Conservation (phyloP, 106 monocot genomes). For the Dioscorea zingiberensis region DNA sequence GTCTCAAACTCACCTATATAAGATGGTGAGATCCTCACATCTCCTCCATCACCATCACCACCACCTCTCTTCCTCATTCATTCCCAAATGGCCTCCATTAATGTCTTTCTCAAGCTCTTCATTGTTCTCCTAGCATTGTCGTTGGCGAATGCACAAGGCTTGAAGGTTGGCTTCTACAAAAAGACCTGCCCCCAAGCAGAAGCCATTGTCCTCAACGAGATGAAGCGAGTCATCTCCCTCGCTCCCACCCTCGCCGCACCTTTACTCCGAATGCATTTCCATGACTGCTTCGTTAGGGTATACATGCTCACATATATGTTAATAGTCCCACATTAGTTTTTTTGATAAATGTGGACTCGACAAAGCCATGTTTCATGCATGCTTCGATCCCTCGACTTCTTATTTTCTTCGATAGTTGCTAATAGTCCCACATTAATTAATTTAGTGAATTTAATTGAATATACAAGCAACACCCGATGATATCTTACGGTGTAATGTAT, state of each 20-base stretch:
- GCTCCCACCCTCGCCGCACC: slow-evolving; percentile 31
- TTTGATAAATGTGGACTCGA: no score
- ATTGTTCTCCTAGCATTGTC: background rate
- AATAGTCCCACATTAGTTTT: no score
- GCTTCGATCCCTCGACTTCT: no score
- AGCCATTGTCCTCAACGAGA: slow-evolving; percentile 29
- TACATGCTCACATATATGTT: no score
- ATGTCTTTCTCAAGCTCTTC: slow-evolving; percentile 3
- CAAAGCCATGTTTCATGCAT: no score
- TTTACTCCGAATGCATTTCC: slow-evolving; percentile 51
- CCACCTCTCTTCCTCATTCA: background rate
- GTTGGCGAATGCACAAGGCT: background rate
- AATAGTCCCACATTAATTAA: no score
- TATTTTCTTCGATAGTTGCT: no score
- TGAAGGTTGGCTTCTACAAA: slow-evolving; percentile 42
- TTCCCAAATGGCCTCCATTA: background rate
- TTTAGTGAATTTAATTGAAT: no score
- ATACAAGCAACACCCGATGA: no score
- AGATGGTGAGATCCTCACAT: background rate
- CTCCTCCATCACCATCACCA: background rate
- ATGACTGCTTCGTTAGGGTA: slow-evolving; percentile 66
- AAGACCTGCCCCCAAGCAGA: slow-evolving; percentile 45
- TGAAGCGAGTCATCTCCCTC: slow-evolving; percentile 15
- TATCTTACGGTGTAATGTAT: no score
- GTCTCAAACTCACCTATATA: background rate